Evolutionary conservation across 2,329 filamentous ascomycete genomes (phyloP).

Genomic region (Volutella citrinella): DNA sequence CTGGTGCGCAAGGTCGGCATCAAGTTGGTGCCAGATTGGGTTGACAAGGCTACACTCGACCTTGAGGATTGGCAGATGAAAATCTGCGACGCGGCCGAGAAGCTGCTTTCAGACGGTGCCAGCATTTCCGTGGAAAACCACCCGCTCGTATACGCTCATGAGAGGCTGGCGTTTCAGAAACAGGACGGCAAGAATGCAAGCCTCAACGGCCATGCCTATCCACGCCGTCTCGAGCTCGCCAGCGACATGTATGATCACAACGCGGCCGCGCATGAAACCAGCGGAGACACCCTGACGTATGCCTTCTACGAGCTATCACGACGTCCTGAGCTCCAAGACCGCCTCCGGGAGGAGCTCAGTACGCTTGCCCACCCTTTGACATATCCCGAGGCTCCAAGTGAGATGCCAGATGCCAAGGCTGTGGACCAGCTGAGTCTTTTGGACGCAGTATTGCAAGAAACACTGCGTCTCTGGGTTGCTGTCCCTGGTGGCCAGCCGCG

Average conservation of each 20-base stretch:
- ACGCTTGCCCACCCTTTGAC: background rate
- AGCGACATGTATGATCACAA: slow-evolving; percentile 8
- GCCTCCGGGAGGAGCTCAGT: slow-evolving; percentile 2
- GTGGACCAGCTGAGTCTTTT: slow-evolving; percentile 4
- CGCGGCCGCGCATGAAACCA: slow-evolving; percentile 5
- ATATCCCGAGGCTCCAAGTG: background rate
- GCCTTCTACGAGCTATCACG: slow-evolving; percentile 5
- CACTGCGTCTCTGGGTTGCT: slow-evolving; percentile 3
- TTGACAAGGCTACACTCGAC: background rate
- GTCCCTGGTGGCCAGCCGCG: slow-evolving; percentile 5
- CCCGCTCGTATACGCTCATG: background rate
- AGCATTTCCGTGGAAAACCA: slow-evolving; percentile 1
- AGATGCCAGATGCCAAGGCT: slow-evolving; percentile 4
- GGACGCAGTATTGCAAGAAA: slow-evolving; percentile 6
- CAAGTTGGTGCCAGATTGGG: slow-evolving; percentile 6
- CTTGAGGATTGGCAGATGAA: slow-evolving; percentile 7
- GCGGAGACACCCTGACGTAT: slow-evolving; percentile 5
- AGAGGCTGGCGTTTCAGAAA: background rate
- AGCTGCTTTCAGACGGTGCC: background rate
- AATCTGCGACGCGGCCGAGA: slow-evolving; percentile 4
- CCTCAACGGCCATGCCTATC: slow-evolving; percentile 1
- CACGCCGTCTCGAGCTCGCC: slow-evolving; percentile 5
- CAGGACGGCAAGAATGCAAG: background rate
- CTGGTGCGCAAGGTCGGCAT: slow-evolving; percentile 1
- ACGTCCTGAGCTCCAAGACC: slow-evolving; percentile 3